Base-by-base conservation (phyloP, 768 basidiomycete species). In the Trametes punicea region DNA sequence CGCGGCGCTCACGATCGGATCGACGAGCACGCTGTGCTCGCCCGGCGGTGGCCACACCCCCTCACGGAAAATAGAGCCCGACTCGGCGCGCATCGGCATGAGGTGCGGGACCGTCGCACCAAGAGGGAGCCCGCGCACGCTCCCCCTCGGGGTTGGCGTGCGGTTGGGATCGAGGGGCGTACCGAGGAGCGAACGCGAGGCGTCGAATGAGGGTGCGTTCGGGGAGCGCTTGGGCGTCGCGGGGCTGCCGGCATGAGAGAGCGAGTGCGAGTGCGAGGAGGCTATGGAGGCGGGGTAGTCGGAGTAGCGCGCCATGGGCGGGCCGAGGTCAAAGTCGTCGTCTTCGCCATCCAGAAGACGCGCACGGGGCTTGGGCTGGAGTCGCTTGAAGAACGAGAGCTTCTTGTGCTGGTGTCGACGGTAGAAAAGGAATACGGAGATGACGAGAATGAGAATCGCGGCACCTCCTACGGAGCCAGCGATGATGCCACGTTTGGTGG, bases 1-100 rank as follows among this genome's bases (percentile, higher is more conserved):
- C 26, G 63, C 55, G 15, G 51, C 58, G 20, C 47, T 57, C 38
- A 65, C 48, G 53, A 68, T 54, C 15, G 67, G 69, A 57, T 70
- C 69, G 56, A 70, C 62, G 52, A 70, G 52, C 15, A 57, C 51
- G 47, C 65, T 66, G 23, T 29, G 41, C 20, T 65, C 56, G 21
- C 60, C 55, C 5, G 67, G 67, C 4, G 69, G 69, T 20, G 67
- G 67, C 69, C 67, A 68, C 18, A 68, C 67, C 1, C 51, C 63
- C 58, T 70, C 69, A 36, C 62, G 67, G 66, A 70, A 70, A 44
- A 68, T 60, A 3, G 66, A 67, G 46, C 69, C 69, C 31, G 69
- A 58, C 54, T 68, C 65, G 2, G 66, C 65, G 46, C 67, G 65
- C 53, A 62, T 53, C 25, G 62, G 62, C 23, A 66, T 39, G 7